Conservation (phyloP, 2,329 filamentous ascomycete species). For the Neonectria sp. region DNA sequence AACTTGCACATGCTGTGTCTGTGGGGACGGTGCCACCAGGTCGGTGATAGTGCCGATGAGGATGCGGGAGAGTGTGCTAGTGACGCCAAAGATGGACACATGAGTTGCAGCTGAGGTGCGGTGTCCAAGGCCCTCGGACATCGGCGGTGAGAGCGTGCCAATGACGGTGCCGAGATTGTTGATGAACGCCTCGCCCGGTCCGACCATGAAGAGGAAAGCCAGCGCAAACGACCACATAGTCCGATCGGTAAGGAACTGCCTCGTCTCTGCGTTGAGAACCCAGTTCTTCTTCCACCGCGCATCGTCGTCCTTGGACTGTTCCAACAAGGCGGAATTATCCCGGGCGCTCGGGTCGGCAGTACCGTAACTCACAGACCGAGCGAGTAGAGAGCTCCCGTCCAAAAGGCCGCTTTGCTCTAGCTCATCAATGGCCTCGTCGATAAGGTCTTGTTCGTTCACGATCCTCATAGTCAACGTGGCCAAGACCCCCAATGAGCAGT, state of each 20-base stretch:
- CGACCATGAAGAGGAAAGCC: slow-evolving; percentile 93
- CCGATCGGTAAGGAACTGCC: slow-evolving; percentile 85
- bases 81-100: slow-evolving; percentile 91
- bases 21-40: slow-evolving; percentile 80
- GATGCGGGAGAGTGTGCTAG: slow-evolving; percentile 92
- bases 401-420: slow-evolving; percentile 90
- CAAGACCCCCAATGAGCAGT: slow-evolving; percentile 79
- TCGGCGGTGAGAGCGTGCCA: slow-evolving; percentile 81
- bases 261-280: slow-evolving; percentile 92
- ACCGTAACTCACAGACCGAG: slow-evolving; percentile 73
- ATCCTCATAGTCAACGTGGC: slow-evolving; percentile 83
- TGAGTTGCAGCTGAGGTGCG: slow-evolving; percentile 84
- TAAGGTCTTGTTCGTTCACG: slow-evolving; percentile 88
- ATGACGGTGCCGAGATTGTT: slow-evolving; percentile 98
- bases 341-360: slow-evolving; percentile 63
- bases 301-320: slow-evolving; percentile 61
- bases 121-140: slow-evolving; percentile 56
- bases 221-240: slow-evolving; percentile 97
- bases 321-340: slow-evolving; percentile 59
- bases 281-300: slow-evolving; percentile 84
- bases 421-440: slow-evolving; percentile 91
- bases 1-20: slow-evolving; percentile 70
- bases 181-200: slow-evolving; percentile 97
- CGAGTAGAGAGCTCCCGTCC: slow-evolving; percentile 81
- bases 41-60: slow-evolving; percentile 91